phyloP scores from a whole-genome alignment of 2,329 filamentous ascomycete genomes.

The Didymella pomorum region DNA sequence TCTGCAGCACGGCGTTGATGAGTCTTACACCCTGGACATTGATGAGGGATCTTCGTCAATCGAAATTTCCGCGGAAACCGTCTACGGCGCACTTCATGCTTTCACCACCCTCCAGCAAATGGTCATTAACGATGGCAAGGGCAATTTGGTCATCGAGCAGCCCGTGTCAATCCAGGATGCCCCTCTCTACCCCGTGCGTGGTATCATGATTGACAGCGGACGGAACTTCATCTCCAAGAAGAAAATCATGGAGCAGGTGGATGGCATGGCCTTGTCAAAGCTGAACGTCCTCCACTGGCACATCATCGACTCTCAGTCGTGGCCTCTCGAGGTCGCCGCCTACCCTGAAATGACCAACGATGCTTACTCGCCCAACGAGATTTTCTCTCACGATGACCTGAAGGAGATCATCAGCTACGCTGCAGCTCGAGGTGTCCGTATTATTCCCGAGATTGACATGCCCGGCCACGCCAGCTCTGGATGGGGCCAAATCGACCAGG shows the following conservation, averaged over 20 bases:
- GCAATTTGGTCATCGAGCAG: slow-evolving; percentile 60
- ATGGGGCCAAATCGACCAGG: slow-evolving; percentile 64
- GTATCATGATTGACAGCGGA: slow-evolving; percentile 64
- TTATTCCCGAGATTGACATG: slow-evolving; percentile 70
- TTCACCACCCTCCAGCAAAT: slow-evolving; percentile 67
- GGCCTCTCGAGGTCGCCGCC: slow-evolving; percentile 60
- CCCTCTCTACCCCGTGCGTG: slow-evolving; percentile 63
- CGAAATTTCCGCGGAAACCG: slow-evolving; percentile 59
- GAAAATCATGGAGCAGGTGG: slow-evolving; percentile 64
- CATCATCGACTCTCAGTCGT: slow-evolving; percentile 64
- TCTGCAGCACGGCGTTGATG: slow-evolving; percentile 64
- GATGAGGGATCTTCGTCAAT: slow-evolving; percentile 51
- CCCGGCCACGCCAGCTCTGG: slow-evolving; percentile 65
- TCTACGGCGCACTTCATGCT: slow-evolving; percentile 64
- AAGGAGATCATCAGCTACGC: slow-evolving; percentile 59
- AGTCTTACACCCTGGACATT: slow-evolving; percentile 63
- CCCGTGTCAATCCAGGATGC: slow-evolving; percentile 61
- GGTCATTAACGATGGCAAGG: slow-evolving; percentile 58
- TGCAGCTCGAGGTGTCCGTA: slow-evolving; percentile 63
- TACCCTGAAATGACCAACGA: slow-evolving; percentile 64
- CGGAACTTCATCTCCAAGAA: slow-evolving; percentile 62
- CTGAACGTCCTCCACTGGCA: slow-evolving; percentile 67
- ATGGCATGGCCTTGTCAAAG: slow-evolving; percentile 64
- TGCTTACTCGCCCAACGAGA: slow-evolving; percentile 61
- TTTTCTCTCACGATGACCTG: slow-evolving; percentile 56